These are phyloP conservation scores for Flaveria brownii DNA, from an alignment of 129 eudicot genomes.

Conservation along the genomic window DNA sequence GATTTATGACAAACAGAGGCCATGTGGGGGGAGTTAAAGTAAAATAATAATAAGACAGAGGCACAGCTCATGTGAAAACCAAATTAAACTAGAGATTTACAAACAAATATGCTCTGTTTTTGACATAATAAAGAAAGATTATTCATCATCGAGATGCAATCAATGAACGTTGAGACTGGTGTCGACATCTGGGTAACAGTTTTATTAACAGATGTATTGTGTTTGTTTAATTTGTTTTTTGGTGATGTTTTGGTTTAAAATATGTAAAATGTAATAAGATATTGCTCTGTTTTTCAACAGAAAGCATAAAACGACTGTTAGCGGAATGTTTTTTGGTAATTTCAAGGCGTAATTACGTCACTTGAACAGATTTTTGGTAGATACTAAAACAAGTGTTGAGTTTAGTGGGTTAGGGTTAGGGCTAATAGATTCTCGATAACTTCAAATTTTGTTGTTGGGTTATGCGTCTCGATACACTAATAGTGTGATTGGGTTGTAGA, in stretches of 20 bases:
- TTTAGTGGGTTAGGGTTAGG: too few species aligned
- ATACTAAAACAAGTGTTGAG: neutral
- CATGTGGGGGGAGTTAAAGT: slow-evolving; percentile 50
- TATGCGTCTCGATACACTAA: too few species aligned
- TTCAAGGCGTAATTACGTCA: slow-evolving; percentile 6
- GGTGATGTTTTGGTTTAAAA: neutral
- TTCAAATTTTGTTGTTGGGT: too few species aligned
- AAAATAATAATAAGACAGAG: slow-evolving; percentile 32
- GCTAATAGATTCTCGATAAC: too few species aligned
- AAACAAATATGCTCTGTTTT: slow-evolving; percentile 62
- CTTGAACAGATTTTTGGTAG: neutral
- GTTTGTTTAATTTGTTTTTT: neutral
- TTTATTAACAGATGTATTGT: neutral
- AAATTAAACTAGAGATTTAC: slow-evolving; percentile 24
- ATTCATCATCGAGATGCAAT: slow-evolving; percentile 26
- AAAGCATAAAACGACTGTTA: neutral
- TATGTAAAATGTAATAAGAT: neutral
- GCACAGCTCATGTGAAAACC: slow-evolving; percentile 41
- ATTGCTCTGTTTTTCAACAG: neutral
- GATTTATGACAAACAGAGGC: slow-evolving; percentile 61
- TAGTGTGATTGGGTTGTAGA: too few species aligned
- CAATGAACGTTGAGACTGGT: slow-evolving; percentile 31
- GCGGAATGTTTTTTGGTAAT: slow-evolving; percentile 6
- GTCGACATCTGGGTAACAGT: slow-evolving; percentile 30
- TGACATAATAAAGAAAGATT: slow-evolving; percentile 27